Base-by-base conservation (phyloP, 305 asterid species). In the Coffea humblotiana region DNA sequence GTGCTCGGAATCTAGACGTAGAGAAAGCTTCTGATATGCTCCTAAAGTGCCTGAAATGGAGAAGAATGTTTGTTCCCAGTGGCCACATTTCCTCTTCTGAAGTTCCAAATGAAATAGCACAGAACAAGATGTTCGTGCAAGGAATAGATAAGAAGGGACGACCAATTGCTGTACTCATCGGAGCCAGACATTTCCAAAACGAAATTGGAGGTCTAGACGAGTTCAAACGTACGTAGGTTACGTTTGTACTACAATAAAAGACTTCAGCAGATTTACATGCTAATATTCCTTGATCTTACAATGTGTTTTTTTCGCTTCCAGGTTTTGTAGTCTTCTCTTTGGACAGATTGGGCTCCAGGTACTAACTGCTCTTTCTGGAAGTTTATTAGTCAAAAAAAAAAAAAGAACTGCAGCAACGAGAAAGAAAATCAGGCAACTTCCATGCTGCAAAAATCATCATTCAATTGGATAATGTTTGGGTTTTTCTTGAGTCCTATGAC, bases 291-390 rank as follows among this genome's bases (percentile, higher is more conserved):
- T 15, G 15, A 14, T 9, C 21, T 63, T 2, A 12, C 68, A 63
- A 25, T 63, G 7, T 27, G 37, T 2, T 52, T 76, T 32, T 65
- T 70, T 5, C n/a, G 35, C 68, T 83, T 87, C 16, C 94, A 92
- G 98, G 96, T 67, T 90, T 84, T 79, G 78, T 86, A 63, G 98
- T 94, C 77, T 90, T 91, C 79, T 77, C 87, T 21, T 82, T 93
- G 75, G 98, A 94, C 80, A 93, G 79, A 84, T 69, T 93, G 29
- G 89, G 94, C 15, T 85, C 90, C 76, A 94, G 96, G 97, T 93
- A 90, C 60, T 3, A 32, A 51, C 64, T 25, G 23, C 40, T 7
- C 43, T 63, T 8, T n/a, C 29, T 18, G 73, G 29, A 16, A 9
- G 37, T 10, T 63, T 7, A 23, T 23, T 61, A 61, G 16, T 1